These are phyloP conservation scores for Paraphaeosphaeria sporulosa DNA, from an alignment of 2,329 filamentous ascomycete genomes.

Conservation along the genomic window DNA sequence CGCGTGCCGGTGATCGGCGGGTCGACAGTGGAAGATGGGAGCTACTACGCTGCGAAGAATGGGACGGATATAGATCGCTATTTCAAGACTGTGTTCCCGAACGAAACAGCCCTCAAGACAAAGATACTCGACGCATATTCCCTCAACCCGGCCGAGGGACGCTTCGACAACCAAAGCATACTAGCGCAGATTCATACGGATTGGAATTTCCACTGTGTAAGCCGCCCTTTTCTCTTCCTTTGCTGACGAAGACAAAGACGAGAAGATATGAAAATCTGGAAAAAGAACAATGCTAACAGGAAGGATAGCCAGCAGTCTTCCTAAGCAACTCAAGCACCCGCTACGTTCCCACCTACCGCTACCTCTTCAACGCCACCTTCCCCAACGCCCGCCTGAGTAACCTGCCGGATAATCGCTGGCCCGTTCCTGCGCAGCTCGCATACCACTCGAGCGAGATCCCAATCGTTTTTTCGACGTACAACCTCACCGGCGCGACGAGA, in stretches of 20 bases:
- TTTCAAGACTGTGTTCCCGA: slow-evolving; percentile 1
- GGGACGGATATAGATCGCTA: slow-evolving; percentile 17
- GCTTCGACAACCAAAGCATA: slow-evolving; percentile 15
- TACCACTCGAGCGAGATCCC: slow-evolving; percentile 33
- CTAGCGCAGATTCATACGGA: slow-evolving; percentile 19
- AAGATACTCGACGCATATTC: slow-evolving; percentile 13
- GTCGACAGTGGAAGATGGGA: slow-evolving; percentile 20
- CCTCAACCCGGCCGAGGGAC: slow-evolving; percentile 4
- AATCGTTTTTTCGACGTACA: slow-evolving; percentile 32
- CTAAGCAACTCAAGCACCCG: slow-evolving; percentile 12
- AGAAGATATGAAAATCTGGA: too few relatives aligned
- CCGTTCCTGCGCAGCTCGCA: slow-evolving; percentile 22
- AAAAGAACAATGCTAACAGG: too few relatives aligned
- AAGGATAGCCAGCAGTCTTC: slow-evolving; percentile 8
- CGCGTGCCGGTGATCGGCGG: slow-evolving; percentile 24
- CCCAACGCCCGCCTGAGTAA: slow-evolving; percentile 13
- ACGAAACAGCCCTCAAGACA: slow-evolving; percentile 9
- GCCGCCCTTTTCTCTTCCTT: not conserved
- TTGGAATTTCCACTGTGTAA: slow-evolving; percentile 15
- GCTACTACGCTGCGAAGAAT: slow-evolving; percentile 19
- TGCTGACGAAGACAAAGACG: not conserved
- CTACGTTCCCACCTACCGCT: slow-evolving; percentile 27
- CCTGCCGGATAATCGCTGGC: slow-evolving; percentile 13
- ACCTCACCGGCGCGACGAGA: slow-evolving; percentile 19
- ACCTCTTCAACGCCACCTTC: slow-evolving; percentile 24